These are phyloP conservation scores for Ustulina deusta DNA, from an alignment of 2,329 filamentous ascomycete species.

Conservation along the genomic window DNA sequence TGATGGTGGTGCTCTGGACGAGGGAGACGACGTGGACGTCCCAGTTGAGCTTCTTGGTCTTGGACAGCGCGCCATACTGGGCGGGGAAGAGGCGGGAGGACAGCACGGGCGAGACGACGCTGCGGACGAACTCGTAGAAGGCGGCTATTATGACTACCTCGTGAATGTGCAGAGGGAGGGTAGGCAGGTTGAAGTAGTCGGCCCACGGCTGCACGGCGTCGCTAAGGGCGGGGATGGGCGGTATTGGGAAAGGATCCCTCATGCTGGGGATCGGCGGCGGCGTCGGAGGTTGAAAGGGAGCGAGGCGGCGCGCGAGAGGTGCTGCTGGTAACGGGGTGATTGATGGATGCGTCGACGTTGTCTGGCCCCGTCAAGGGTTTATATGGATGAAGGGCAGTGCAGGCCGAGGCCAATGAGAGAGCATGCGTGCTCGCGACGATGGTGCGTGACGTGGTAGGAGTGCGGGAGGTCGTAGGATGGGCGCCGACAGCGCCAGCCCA, in stretches of 20 bases:
- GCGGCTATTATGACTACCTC: conserved; percentile 75
- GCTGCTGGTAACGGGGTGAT: neutral
- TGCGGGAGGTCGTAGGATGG: neutral
- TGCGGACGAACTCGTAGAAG: conserved; percentile 76
- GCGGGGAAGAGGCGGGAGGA: conserved; percentile 72
- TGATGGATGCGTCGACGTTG: too few relatives aligned
- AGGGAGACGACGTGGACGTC: conserved; percentile 89
- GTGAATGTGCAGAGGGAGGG: conserved; percentile 81
- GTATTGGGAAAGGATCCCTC: conserved; percentile 78
- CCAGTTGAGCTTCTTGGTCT: conserved; percentile 80
- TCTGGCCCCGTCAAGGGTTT: too few relatives aligned
- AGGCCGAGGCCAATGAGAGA: too few relatives aligned
- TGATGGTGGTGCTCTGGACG: conserved; percentile 80
- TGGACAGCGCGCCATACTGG: conserved; percentile 71
- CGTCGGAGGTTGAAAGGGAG: neutral
- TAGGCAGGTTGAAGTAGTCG: conserved; percentile 69
- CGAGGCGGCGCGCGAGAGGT: neutral
- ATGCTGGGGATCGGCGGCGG: conserved; percentile 56
- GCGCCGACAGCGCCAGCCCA: conserved; percentile 4
- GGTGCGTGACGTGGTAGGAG: conserved; percentile 34
- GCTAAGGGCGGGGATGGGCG: conserved; percentile 68
- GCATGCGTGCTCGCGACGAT: conserved; percentile 34
- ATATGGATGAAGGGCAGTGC: too few relatives aligned
- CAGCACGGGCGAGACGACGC: conserved; percentile 73
- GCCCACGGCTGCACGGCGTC: conserved; percentile 72